A percentile compares a stretch with the other conserved stretches of the same genome.
Conservation (phyloP, 2,329 filamentous ascomycete genomes). For the Emmonsiellopsis sp. region DNA sequence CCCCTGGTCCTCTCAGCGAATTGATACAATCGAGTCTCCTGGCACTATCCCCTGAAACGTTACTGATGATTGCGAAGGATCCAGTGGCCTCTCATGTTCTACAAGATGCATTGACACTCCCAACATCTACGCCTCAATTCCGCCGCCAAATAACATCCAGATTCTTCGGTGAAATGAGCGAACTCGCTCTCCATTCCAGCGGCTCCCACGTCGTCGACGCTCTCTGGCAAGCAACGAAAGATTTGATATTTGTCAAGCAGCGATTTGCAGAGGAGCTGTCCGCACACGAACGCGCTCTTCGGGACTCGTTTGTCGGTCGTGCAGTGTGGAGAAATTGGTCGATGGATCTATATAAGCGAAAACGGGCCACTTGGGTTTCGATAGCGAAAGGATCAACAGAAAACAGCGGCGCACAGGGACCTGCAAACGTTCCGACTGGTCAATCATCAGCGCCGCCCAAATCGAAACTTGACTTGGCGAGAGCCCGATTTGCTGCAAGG, state of each 20-base stretch:
- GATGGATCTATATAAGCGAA: slow-evolving; percentile 61
- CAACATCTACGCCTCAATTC: slow-evolving; percentile 45
- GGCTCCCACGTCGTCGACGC: slow-evolving; percentile 61
- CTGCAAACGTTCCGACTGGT: slow-evolving; percentile 11
- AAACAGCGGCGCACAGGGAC: slow-evolving; percentile 8
- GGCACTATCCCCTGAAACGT: slow-evolving; percentile 46
- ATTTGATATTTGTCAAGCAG: slow-evolving; percentile 59
- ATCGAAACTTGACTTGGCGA: slow-evolving; percentile 48
- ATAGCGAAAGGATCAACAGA: slow-evolving; percentile 46
- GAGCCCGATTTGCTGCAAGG: slow-evolving; percentile 46
- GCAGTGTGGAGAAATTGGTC: slow-evolving; percentile 67
- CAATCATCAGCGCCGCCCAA: slow-evolving; percentile 30
- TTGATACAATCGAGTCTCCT: slow-evolving; percentile 67
- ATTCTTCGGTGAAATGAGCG: slow-evolving; percentile 53
- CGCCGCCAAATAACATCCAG: slow-evolving; percentile 55
- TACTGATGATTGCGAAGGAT: slow-evolving; percentile 59
- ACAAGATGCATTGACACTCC: slow-evolving; percentile 52
- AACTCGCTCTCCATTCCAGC: slow-evolving; percentile 51
- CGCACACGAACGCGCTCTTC: slow-evolving; percentile 49
- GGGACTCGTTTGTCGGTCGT: slow-evolving; percentile 57
- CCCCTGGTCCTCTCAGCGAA: slow-evolving; percentile 58
- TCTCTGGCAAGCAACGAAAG: slow-evolving; percentile 55
- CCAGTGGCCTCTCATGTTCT: slow-evolving; percentile 52
- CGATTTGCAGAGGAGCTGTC: slow-evolving; percentile 56
- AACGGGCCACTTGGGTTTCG: slow-evolving; percentile 54